phyloP scores from a whole-genome alignment of 2,329 filamentous ascomycete species.

The Pseudocercospora vitis region DNA sequence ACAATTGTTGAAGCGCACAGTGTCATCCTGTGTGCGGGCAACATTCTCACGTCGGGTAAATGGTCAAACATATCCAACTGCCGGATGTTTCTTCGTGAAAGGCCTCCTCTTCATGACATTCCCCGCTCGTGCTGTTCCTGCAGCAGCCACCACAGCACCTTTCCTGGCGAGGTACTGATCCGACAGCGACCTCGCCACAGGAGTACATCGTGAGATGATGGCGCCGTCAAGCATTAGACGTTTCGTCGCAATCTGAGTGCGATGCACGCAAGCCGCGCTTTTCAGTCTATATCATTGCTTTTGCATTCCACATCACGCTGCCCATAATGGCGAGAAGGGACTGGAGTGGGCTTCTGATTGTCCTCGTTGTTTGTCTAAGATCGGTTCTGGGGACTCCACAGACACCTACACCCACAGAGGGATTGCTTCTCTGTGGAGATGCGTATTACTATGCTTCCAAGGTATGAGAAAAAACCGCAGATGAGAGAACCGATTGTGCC shows the following conservation, averaged over 20 bases:
- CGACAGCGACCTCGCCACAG: not conserved
- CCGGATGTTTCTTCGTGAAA: no score
- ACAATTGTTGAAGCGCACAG: no score
- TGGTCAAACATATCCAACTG: no score
- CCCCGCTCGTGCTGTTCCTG: not conserved
- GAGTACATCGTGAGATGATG: not conserved
- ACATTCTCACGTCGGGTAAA: no score
- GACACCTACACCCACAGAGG: not conserved
- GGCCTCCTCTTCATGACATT: not conserved
- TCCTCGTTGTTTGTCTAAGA: not conserved
- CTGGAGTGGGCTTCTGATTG: not conserved
- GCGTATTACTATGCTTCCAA: slow-evolving; percentile 12
- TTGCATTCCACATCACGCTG: no score
- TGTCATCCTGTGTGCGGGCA: no score
- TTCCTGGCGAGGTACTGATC: not conserved
- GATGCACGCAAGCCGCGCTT: no score
- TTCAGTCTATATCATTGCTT: no score
- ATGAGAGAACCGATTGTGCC: not conserved
- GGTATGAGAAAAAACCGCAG: not conserved
- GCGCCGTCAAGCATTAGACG: not conserved
- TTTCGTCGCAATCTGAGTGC: no score
- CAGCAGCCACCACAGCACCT: not conserved
- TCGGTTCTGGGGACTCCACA: no score
- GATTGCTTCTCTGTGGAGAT: slow-evolving; percentile 8
- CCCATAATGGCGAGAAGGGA: no score